phyloP scores from a whole-genome alignment of 106 monocot genomes.

The Dendrobium catenatum region DNA sequence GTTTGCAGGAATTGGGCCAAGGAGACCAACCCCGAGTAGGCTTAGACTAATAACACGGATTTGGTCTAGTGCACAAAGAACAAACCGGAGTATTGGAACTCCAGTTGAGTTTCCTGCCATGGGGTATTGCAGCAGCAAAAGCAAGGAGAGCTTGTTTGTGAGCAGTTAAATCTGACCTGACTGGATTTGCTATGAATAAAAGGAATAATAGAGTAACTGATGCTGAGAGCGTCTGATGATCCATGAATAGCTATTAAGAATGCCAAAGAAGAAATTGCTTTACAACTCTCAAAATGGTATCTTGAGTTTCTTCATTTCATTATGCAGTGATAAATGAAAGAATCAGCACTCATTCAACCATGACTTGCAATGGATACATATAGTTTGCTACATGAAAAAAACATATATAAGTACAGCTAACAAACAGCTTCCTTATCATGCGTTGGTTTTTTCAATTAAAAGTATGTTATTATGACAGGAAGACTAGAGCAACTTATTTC shows the following conservation, averaged over 20 bases:
- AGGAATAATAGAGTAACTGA: slow-evolving; percentile 19
- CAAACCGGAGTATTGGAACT: slow-evolving; percentile 43
- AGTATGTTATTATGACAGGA: too few species aligned
- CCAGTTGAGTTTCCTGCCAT: slow-evolving; percentile 85
- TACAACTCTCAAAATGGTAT: not conserved
- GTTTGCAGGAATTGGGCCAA: slow-evolving; percentile 61
- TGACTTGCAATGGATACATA: not conserved
- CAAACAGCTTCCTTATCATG: not conserved
- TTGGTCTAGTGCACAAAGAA: slow-evolving; percentile 28
- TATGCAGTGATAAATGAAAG: not conserved
- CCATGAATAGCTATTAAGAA: slow-evolving; percentile 20
- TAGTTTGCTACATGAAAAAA: not conserved
- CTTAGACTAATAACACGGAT: slow-evolving; percentile 60
- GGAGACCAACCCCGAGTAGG: slow-evolving; percentile 64
- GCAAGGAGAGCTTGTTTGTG: slow-evolving; percentile 74
- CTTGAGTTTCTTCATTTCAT: not conserved
- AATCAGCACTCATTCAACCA: not conserved
- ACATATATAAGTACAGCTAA: not conserved
- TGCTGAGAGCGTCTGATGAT: slow-evolving; percentile 9
- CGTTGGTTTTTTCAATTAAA: too few species aligned
- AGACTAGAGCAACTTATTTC: too few species aligned
- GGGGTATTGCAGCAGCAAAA: slow-evolving; percentile 59
- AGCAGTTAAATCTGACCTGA: slow-evolving; percentile 48
- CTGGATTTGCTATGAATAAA: slow-evolving; percentile 12
- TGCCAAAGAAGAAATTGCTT: not conserved